Evolutionary conservation across 768 basidiomycete species (phyloP).

Genomic region (Rhodotorula graminis): DNA sequence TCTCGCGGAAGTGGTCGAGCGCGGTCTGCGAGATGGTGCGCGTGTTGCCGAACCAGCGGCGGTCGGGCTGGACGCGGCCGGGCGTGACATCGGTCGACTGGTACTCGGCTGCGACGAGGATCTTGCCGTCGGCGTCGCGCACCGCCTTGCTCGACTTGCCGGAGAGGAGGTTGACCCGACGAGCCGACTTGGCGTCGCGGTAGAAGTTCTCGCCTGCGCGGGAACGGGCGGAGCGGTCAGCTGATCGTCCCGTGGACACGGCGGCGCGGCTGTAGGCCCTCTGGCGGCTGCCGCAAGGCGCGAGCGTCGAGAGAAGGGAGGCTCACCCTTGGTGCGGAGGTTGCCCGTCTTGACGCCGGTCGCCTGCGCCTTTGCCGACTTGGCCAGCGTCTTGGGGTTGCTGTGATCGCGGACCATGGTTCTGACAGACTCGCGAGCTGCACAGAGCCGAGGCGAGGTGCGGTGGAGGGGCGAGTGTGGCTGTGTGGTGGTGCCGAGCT

Average conservation of each 20-base stretch:
- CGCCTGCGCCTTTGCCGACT: slow-evolving; percentile 27
- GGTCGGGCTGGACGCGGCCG: slow-evolving; percentile 88
- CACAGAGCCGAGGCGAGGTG: neutral
- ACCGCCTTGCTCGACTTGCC: slow-evolving; percentile 73
- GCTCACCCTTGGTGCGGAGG: slow-evolving; percentile 32
- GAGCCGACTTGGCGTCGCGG: slow-evolving; percentile 74
- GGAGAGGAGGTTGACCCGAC: slow-evolving; percentile 81
- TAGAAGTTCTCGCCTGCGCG: slow-evolving; percentile 86
- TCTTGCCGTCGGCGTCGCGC: slow-evolving; percentile 83
- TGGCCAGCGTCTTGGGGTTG: slow-evolving; percentile 29
- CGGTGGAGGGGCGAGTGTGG: neutral
- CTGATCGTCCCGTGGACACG: too few relatives aligned
- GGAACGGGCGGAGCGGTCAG: neutral
- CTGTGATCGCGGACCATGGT: slow-evolving; percentile 30
- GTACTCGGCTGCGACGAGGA: slow-evolving; percentile 87
- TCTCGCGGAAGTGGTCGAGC: slow-evolving; percentile 90
- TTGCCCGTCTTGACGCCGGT: slow-evolving; percentile 41
- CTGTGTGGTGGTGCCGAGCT: neutral
- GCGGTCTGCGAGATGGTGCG: slow-evolving; percentile 94
- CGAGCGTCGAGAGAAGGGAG: too few relatives aligned
- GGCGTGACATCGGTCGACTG: slow-evolving; percentile 90
- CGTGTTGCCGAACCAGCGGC: slow-evolving; percentile 99
- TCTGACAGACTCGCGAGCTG: neutral
- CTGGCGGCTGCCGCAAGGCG: too few relatives aligned
- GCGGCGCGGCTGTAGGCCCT: too few relatives aligned